A percentile compares a stretch with the other conserved stretches of the same genome.
Evolutionary conservation across 371 early-diverging fungal species (phyloP).

Genomic region (Apophysomyces elegans): DNA sequence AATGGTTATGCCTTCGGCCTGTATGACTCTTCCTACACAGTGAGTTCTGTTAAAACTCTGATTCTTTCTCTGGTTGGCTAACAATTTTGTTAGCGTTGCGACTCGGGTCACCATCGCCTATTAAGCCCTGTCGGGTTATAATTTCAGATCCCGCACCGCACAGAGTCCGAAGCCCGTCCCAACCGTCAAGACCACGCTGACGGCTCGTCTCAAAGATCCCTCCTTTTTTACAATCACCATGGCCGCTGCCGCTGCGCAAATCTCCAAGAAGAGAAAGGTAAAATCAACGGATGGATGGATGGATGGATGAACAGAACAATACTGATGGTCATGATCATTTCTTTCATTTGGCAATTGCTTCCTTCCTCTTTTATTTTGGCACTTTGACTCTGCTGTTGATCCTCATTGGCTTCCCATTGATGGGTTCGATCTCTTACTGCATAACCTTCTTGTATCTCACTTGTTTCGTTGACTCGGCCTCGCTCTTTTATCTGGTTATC

Average conservation of each 20-base stretch:
- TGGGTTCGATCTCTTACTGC: neutral
- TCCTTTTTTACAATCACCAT: slow-evolving; percentile 41
- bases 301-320: slow-evolving; percentile 30
- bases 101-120: too few relatives aligned
- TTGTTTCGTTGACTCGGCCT: neutral
- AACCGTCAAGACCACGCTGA: slow-evolving; percentile 8
- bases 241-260: slow-evolving; percentile 57
- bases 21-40: too few relatives aligned
- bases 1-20: too few relatives aligned
- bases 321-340: slow-evolving; percentile 1
- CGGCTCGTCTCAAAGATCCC: slow-evolving; percentile 19
- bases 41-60: too few relatives aligned
- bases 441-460: neutral
- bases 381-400: neutral
- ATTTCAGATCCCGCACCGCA: neutral
- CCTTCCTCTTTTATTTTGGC: too few relatives aligned
- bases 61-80: too few relatives aligned
- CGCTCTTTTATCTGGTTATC: neutral
- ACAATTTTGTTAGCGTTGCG: too few relatives aligned
- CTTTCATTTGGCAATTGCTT: neutral
- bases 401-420: neutral
- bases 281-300: slow-evolving; percentile 30
- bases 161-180: slow-evolving; percentile 10
- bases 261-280: slow-evolving; percentile 83
- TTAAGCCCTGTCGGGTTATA: neutral